Conservation (phyloP, 2,329 filamentous ascomycete genomes). For the Alternaria brassicae region DNA sequence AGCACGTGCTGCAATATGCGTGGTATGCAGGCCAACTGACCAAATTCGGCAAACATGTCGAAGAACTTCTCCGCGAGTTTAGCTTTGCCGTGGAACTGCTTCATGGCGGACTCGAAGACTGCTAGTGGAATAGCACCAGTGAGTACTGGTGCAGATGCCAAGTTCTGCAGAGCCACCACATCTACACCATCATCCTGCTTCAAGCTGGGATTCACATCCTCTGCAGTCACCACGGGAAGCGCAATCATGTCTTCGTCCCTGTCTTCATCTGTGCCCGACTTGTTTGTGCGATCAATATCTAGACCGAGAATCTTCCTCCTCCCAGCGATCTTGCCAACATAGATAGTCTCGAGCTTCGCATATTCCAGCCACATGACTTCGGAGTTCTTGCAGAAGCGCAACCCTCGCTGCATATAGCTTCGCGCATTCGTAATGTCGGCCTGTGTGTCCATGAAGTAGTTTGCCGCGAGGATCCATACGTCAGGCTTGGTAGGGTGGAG, state of each 20-base stretch:
- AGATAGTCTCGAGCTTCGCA: constrained; percentile 89
- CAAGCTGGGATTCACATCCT: constrained; percentile 66
- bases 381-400: constrained; percentile 84
- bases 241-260: constrained; percentile 60
- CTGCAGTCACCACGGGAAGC: constrained; percentile 65
- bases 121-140: constrained; percentile 93
- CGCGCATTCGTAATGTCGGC: constrained; percentile 88
- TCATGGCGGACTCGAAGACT: constrained; percentile 86
- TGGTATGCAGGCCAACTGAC: constrained; percentile 67
- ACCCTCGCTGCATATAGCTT: constrained; percentile 85
- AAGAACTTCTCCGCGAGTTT: constrained; percentile 79
- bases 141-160: constrained; percentile 77
- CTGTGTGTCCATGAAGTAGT: constrained; percentile 76
- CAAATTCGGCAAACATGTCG: constrained; percentile 76
- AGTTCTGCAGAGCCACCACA: constrained; percentile 66
- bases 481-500: constrained; percentile 84
- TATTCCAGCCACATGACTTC: constrained; percentile 86
- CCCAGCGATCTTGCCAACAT: constrained; percentile 80
- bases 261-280: constrained; percentile 55
- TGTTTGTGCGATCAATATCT: constrained; percentile 55
- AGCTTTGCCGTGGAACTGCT: constrained; percentile 73
- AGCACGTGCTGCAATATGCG: constrained; percentile 78
- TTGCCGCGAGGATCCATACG: constrained; percentile 85
- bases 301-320: constrained; percentile 73
- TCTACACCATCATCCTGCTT: constrained; percentile 58